A percentile compares a stretch with the other conserved stretches of the same genome.
phyloP scores from a whole-genome alignment of 257 asterid species.

The Fraxinus quadrangulata region DNA sequence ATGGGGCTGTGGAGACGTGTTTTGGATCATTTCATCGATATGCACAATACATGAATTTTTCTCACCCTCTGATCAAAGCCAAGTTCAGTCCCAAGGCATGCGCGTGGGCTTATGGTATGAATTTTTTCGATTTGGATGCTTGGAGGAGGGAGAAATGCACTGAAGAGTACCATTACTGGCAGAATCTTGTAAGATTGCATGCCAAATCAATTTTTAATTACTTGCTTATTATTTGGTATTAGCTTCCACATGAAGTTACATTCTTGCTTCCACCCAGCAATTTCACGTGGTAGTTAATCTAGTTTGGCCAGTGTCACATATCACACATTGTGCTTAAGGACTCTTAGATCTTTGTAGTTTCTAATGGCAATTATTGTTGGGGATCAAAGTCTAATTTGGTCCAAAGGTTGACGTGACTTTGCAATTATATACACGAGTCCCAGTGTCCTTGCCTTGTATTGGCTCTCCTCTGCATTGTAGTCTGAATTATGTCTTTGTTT shows the following conservation, averaged over 20 bases:
- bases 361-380: not conserved
- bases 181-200: constrained; percentile 43
- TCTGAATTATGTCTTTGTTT: not conserved
- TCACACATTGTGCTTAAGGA: too few species aligned
- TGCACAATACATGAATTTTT: constrained; percentile 44
- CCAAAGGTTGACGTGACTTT: not conserved
- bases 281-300: not conserved
- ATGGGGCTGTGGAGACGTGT: constrained; percentile 50
- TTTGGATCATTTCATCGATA: constrained; percentile 48
- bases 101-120: constrained; percentile 54
- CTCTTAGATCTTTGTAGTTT: too few species aligned
- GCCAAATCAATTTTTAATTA: not conserved
- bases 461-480: not conserved
- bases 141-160: constrained; percentile 54
- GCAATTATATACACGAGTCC: not conserved
- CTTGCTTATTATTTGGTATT: not conserved
- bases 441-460: not conserved
- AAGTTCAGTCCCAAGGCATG: constrained; percentile 46
- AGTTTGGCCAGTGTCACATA: not conserved
- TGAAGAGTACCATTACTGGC: constrained; percentile 54
- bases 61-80: constrained; percentile 43
- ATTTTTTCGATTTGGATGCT: constrained; percentile 46
- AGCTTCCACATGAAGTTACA: not conserved
- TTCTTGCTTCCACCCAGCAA: not conserved
- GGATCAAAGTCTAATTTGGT: not conserved